These are phyloP conservation scores for Xylaria flabelliformis DNA, from an alignment of 495 filamentous ascomycete genomes.

Conservation along the genomic window DNA sequence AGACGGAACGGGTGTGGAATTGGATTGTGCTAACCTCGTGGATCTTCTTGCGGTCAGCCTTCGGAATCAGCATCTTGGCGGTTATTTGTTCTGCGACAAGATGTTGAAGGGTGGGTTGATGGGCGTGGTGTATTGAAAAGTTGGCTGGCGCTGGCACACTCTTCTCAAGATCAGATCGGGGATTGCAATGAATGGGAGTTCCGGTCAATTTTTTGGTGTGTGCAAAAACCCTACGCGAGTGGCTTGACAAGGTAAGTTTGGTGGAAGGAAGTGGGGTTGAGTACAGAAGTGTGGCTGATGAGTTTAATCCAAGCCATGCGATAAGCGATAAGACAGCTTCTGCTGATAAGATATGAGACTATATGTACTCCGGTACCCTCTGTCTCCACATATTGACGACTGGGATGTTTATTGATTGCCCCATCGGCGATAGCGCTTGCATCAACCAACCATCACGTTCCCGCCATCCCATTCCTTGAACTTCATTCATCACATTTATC, in stretches of 20 bases:
- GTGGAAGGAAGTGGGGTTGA: conserved; percentile 14
- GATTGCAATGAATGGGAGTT: conserved; percentile 43
- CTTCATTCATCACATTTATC: background rate
- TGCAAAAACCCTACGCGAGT: conserved; percentile 44
- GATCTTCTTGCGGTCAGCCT: conserved; percentile 99
- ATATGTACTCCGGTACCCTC: background rate
- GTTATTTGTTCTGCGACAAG: conserved; percentile 53
- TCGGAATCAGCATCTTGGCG: conserved; percentile 92
- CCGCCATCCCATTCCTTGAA: background rate
- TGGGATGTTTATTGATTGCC: background rate
- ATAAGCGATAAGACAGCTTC: background rate
- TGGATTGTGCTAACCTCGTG: conserved; percentile 65
- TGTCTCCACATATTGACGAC: background rate
- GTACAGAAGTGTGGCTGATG: conserved; percentile 28
- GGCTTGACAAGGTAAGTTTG: conserved; percentile 25
- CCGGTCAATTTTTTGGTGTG: conserved; percentile 43
- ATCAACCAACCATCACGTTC: background rate
- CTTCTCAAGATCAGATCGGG: conserved; percentile 26
- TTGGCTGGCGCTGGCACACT: conserved; percentile 37
- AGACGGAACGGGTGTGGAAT: background rate
- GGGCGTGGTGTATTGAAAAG: conserved; percentile 38
- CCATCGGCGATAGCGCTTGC: background rate
- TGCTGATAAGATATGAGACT: conserved; percentile 1
- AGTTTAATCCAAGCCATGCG: background rate
- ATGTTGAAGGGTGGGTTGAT: conserved; percentile 43